phyloP scores from a whole-genome alignment of 2,329 filamentous ascomycete genomes.

The Fusarium zealandicum region DNA sequence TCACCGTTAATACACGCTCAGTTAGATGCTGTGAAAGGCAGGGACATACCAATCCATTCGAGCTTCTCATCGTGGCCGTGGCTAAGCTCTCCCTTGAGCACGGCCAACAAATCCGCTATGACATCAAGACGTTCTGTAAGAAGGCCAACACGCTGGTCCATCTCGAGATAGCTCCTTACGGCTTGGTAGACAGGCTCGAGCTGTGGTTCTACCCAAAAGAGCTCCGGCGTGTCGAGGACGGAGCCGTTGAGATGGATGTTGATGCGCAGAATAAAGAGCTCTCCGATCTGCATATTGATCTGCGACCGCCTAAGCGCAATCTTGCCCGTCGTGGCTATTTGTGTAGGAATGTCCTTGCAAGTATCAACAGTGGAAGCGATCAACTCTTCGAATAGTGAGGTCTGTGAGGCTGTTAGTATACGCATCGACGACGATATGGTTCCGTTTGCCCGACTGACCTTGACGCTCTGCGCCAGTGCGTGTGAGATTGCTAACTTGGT shows the following conservation, averaged over 20 bases:
- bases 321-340: slow-evolving; percentile 91
- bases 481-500: slow-evolving; percentile 96
- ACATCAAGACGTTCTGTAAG: slow-evolving; percentile 86
- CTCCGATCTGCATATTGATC: slow-evolving; percentile 99
- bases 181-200: slow-evolving; percentile 96
- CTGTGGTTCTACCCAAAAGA: slow-evolving; percentile 98
- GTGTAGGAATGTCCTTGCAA: slow-evolving; percentile 90
- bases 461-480: slow-evolving; percentile 93
- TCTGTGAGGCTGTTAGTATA: slow-evolving; percentile 57
- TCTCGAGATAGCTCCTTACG: slow-evolving; percentile 93
- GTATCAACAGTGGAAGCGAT: slow-evolving; percentile 92
- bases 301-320: slow-evolving; percentile 86
- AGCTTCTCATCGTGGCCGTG: slow-evolving; percentile 90
- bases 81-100: slow-evolving; percentile 93
- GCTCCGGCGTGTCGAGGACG: slow-evolving; percentile 93
- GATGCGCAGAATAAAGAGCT: slow-evolving; percentile 96
- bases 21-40: background rate
- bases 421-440: background rate
- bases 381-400: slow-evolving; percentile 93
- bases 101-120: slow-evolving; percentile 89
- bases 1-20: background rate
- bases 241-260: slow-evolving; percentile 98
- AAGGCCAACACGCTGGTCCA: slow-evolving; percentile 92
- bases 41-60: slow-evolving; percentile 81
- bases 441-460: slow-evolving; percentile 57